Percentiles rank a stretch among this genome's conserved stretches.
Conservation (phyloP, 192 early-diverging fungal species). For the Coemansia sp. region DNA sequence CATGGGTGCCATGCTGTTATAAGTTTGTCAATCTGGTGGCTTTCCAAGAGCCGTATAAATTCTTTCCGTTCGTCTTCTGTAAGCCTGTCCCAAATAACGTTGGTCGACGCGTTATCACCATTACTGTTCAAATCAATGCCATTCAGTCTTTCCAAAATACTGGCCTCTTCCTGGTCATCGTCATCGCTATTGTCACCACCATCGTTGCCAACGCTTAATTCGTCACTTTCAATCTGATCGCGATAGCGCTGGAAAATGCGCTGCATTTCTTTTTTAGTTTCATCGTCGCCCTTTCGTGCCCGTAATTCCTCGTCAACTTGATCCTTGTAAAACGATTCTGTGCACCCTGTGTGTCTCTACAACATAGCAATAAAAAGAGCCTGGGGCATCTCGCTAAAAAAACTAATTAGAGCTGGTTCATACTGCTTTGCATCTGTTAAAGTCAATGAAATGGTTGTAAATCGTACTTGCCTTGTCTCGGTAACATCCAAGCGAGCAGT, state of each 20-base stretch:
- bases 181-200: background rate
- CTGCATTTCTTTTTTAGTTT: slow-evolving; percentile 40
- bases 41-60: slow-evolving; percentile 23
- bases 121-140: slow-evolving; percentile 26
- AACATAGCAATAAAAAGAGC: background rate
- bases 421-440: background rate
- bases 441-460: background rate
- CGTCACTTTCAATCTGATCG: slow-evolving; percentile 26
- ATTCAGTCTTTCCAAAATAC: slow-evolving; percentile 21
- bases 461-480: slow-evolving; percentile 32
- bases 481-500: slow-evolving; percentile 48
- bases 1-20: slow-evolving; percentile 39
- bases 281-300: slow-evolving; percentile 35
- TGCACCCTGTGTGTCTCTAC: slow-evolving; percentile 36
- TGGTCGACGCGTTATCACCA: slow-evolving; percentile 1
- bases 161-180: background rate
- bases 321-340: slow-evolving; percentile 45
- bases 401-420: background rate
- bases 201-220: background rate
- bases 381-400: background rate
- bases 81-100: slow-evolving; percentile 28
- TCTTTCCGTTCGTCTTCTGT: slow-evolving; percentile 23
- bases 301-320: slow-evolving; percentile 38
- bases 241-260: slow-evolving; percentile 30
- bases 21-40: slow-evolving; percentile 17